Percentiles rank a stretch among this genome's conserved stretches.
Conservation (phyloP, 176 grass and related monocot genomes). For the Typha latifolia region DNA sequence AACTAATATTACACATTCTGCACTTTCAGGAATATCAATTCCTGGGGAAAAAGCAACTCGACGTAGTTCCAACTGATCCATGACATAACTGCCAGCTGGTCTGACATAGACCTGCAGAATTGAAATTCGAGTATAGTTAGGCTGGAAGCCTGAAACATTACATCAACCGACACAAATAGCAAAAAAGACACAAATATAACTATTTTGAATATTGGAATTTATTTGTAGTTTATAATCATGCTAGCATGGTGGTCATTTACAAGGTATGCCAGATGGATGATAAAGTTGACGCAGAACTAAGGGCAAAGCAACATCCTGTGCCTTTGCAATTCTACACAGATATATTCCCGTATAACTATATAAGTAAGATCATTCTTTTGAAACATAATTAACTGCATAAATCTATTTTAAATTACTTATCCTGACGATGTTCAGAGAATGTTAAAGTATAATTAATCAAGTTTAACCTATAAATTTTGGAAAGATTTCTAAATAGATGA, state of each 20-base stretch:
- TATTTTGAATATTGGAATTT: not conserved
- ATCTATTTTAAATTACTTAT: not conserved
- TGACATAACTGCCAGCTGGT: slow-evolving; percentile 70
- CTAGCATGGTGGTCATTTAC: not conserved
- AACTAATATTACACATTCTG: slow-evolving; percentile 39
- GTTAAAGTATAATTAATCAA: too few species aligned
- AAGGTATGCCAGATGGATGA: not conserved
- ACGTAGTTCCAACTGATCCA: slow-evolving; percentile 66
- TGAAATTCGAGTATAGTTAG: not conserved
- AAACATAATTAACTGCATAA: not conserved
- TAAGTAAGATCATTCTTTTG: not conserved
- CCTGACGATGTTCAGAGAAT: too few species aligned
- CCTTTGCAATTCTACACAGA: not conserved
- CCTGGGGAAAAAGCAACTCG: slow-evolving; percentile 41
- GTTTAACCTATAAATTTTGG: too few species aligned
- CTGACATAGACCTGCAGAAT: slow-evolving; percentile 60
- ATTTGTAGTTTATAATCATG: not conserved
- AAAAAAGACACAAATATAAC: not conserved
- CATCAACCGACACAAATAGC: not conserved
- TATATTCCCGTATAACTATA: not conserved
- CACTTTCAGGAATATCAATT: slow-evolving; percentile 31
- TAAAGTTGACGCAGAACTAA: not conserved
- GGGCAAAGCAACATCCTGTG: not conserved
- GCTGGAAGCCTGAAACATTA: not conserved
- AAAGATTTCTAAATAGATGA: too few species aligned